phyloP scores from a whole-genome alignment of 1,284 basidiomycete species.

The Papiliotrema terrestris region DNA sequence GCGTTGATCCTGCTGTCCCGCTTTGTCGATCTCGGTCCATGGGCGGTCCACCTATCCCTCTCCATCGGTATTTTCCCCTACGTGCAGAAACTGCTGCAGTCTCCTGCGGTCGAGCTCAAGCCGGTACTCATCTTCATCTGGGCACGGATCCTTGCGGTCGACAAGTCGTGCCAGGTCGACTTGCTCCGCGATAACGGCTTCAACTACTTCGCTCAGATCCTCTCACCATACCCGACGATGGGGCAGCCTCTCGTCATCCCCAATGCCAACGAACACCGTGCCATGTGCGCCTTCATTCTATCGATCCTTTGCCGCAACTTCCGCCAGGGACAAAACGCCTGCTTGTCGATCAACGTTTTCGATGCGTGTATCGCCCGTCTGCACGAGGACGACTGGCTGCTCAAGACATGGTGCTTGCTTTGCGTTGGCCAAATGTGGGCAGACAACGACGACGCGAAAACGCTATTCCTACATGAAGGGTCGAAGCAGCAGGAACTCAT shows the following conservation, averaged over 20 bases:
- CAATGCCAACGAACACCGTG: slow-evolving; percentile 93
- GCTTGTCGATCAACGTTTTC: slow-evolving; percentile 80
- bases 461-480: slow-evolving; percentile 73
- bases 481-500: slow-evolving; percentile 80
- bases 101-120: slow-evolving; percentile 87
- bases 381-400: slow-evolving; percentile 79
- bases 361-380: slow-evolving; percentile 83
- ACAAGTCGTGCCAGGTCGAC: slow-evolving; percentile 87
- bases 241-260: slow-evolving; percentile 60
- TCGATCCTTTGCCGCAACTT: slow-evolving; percentile 89
- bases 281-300: slow-evolving; percentile 98
- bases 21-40: slow-evolving; percentile 96
- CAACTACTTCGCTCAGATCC: slow-evolving; percentile 80
- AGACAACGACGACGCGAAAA: slow-evolving; percentile 88
- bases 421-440: slow-evolving; percentile 93
- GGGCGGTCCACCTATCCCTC: slow-evolving; percentile 95
- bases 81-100: slow-evolving; percentile 92
- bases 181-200: slow-evolving; percentile 80
- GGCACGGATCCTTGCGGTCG: slow-evolving; percentile 95
- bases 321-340: slow-evolving; percentile 78
- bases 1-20: slow-evolving; percentile 95
- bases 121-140: slow-evolving; percentile 99
- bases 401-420: slow-evolving; percentile 90
- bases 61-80: slow-evolving; percentile 99
- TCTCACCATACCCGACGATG: slow-evolving; percentile 53